phyloP scores from a whole-genome alignment of 1,284 basidiomycete genomes.

The Ceraceosorus guamensis region DNA sequence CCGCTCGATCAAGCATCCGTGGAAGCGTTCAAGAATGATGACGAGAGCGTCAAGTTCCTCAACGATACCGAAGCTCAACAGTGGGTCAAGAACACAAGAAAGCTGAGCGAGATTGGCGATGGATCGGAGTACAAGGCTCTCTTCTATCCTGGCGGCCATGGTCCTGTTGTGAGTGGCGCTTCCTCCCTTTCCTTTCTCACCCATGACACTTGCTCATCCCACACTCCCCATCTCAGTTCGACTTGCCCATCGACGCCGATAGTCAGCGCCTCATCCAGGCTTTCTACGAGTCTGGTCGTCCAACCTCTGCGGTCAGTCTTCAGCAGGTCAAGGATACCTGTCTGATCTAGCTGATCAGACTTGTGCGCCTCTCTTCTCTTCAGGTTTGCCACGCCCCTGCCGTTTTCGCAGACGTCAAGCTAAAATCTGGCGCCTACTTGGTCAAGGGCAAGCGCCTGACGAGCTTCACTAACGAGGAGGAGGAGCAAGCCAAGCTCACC shows the following conservation, averaged over 20 bases:
- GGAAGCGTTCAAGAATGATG: slow-evolving; percentile 56
- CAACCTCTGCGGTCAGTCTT: slow-evolving; percentile 18
- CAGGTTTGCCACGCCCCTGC: not conserved
- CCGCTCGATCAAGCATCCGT: slow-evolving; percentile 63
- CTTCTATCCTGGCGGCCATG: slow-evolving; percentile 67
- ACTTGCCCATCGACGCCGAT: slow-evolving; percentile 28
- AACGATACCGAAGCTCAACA: slow-evolving; percentile 56
- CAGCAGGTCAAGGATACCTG: slow-evolving; percentile 1
- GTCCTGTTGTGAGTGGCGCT: slow-evolving; percentile 8
- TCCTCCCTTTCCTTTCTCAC: not conserved
- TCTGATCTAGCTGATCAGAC: slow-evolving; percentile 29
- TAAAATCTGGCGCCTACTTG: slow-evolving; percentile 29
- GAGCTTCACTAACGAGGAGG: slow-evolving; percentile 67
- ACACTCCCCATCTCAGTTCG: slow-evolving; percentile 19
- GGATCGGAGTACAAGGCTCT: slow-evolving; percentile 59
- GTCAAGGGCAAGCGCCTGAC: slow-evolving; percentile 59
- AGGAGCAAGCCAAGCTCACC: slow-evolving; percentile 52
- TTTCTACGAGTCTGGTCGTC: slow-evolving; percentile 33
- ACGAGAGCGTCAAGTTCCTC: slow-evolving; percentile 60
- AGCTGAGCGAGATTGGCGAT: slow-evolving; percentile 59
- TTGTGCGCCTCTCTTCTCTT: not conserved
- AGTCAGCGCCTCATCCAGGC: slow-evolving; percentile 24
- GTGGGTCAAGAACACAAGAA: slow-evolving; percentile 58
- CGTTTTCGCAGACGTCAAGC: slow-evolving; percentile 35
- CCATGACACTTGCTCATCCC: not conserved